Evolutionary conservation across 345 rosid genomes (phyloP).

Genomic region (Rhodamnia argentea): DNA sequence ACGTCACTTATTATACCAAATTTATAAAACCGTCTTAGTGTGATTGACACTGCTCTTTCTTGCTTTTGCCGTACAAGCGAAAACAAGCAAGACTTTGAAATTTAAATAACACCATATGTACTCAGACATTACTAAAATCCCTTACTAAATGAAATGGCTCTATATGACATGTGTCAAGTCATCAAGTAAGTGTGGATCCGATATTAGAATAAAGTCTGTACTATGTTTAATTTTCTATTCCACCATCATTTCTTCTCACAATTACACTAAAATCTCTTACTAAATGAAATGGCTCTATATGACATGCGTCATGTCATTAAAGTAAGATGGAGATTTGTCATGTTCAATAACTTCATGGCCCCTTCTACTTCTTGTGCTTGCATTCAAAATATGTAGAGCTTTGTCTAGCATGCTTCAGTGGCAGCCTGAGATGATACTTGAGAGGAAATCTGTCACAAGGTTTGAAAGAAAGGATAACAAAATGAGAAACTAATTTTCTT

Average conservation of each 20-base stretch:
- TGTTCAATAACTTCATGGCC: no score
- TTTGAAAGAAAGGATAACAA: neutral
- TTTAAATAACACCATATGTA: neutral
- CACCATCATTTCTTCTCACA: no score
- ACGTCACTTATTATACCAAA: neutral
- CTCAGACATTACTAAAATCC: neutral
- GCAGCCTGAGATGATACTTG: neutral
- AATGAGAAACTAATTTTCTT: neutral
- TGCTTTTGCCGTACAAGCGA: no score
- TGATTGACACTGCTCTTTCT: no score
- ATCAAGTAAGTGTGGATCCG: neutral
- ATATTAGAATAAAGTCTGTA: no score
- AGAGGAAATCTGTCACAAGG: neutral
- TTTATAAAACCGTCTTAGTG: rapidly evolving
- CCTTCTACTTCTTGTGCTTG: no score
- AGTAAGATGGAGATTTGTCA: no score
- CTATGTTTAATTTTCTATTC: no score
- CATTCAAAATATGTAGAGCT: no score
- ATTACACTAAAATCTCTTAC: no score
- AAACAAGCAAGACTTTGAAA: neutral
- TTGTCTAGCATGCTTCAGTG: neutral
- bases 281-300: no score
- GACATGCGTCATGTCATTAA: no score
- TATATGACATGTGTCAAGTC: neutral
- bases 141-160: neutral